phyloP scores from a whole-genome alignment of 75 land plant species.

The Cunninghamia lanceolata region DNA sequence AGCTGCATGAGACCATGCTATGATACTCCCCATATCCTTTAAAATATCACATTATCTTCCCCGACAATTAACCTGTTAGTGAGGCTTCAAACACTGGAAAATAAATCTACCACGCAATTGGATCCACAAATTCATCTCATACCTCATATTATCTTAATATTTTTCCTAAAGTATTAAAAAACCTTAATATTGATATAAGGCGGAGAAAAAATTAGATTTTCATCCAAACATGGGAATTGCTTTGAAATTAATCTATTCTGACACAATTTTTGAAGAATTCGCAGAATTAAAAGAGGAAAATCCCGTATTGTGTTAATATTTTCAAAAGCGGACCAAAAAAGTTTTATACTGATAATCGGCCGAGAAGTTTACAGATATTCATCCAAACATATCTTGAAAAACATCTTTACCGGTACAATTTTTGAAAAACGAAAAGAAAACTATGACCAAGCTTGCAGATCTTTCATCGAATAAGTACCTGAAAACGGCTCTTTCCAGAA shows the following conservation, averaged over 20 bases:
- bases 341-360: neutral
- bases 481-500: constrained; percentile 57
- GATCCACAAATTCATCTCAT: neutral
- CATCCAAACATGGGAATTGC: neutral
- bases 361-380: neutral
- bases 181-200: neutral
- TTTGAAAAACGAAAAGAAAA: neutral
- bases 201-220: neutral
- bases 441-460: neutral
- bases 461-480: constrained; percentile 35
- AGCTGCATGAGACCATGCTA: too few relatives aligned
- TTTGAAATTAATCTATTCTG: neutral
- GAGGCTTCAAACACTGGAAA: too few relatives aligned
- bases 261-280: neutral
- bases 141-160: neutral
- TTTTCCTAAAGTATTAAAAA: neutral
- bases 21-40: too few relatives aligned
- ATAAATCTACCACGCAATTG: too few relatives aligned
- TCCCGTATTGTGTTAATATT: neutral
- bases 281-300: neutral
- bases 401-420: neutral
- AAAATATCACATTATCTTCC: too few relatives aligned
- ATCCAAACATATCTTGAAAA: neutral
- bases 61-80: too few relatives aligned
- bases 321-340: neutral